Evolutionary conservation across 805 yeast species (phyloP), one percentile per base, ranked within the genome.

Genomic region (Barnettozyma vustinii): DNA sequence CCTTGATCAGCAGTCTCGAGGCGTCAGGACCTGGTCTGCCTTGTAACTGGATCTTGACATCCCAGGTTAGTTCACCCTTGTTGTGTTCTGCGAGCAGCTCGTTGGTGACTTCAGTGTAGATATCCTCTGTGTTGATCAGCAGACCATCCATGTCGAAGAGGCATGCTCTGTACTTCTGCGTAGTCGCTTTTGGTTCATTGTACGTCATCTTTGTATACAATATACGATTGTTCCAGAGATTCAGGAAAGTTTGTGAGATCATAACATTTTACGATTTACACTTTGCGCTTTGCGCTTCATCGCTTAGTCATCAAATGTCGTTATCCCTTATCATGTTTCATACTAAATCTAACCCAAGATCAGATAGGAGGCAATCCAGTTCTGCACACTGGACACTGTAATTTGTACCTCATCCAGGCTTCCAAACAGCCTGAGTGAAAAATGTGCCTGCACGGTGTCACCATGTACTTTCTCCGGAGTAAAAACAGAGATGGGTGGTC

Each of bases 71-170:
- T 2, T 87, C 84, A 0, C 95, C 95, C 60, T 83, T 86, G 9
- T 85, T 87, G 60, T 79, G 84, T 47, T 73, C 70, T 13, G 80
- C 78, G 23, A 94, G 72, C 2, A 87, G 66, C 47, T 80, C 83
- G 44, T 85, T 78, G 30, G 87, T 72, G 3, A 87, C 86, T 49
- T 80, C 80, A 1, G 99, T 92, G 66, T 94, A 94, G 48, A 91
- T 74, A 55, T 87, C 95, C 67, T 94, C 99, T 4, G 97, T 87
- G 69, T 91, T 88, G 62, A 94, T 78, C 53, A 94, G 73, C 21
- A 95, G 77, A 1, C 99, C 99, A 64, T 94, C 99, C 98, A 94
- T 87, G 73, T 88, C 96, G 62, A 83, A 84, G 52, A 84, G 83
- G 71, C 89, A 83, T 32, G 90, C 91, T 63, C 73, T 80, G 60